phyloP scores from a whole-genome alignment of 306 rosid species.

The Ziziphus jujuba region DNA sequence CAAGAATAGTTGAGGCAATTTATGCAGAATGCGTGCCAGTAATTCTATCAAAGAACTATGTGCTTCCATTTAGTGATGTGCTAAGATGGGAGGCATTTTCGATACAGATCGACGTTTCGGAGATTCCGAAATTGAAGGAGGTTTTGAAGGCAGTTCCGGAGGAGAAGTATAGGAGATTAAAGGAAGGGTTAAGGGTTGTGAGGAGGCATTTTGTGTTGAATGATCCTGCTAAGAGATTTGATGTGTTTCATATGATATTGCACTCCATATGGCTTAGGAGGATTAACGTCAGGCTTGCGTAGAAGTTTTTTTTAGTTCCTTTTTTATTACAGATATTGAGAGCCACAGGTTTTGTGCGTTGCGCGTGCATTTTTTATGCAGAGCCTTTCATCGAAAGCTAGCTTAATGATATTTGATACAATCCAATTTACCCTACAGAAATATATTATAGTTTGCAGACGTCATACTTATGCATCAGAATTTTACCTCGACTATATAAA shows the following conservation, averaged over 20 bases:
- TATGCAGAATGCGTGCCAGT: constrained; percentile 79
- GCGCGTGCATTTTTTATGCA: no score
- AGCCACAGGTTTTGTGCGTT: no score
- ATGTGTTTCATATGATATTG: constrained; percentile 73
- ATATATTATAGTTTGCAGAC: no score
- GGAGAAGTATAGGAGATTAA: constrained; percentile 46
- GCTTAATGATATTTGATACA: no score
- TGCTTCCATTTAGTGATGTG: constrained; percentile 69
- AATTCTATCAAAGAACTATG: constrained; percentile 45
- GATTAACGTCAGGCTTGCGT: constrained; percentile 45
- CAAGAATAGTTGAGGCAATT: constrained; percentile 78
- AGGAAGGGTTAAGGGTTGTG: constrained; percentile 56
- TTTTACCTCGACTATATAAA: no score
- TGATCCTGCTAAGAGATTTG: constrained; percentile 62
- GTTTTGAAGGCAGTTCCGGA: constrained; percentile 48
- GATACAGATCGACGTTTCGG: constrained; percentile 51
- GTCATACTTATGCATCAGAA: no score
- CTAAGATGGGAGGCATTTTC: constrained; percentile 73
- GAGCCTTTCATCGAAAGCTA: no score
- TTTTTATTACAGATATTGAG: not conserved
- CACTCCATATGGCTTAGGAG: constrained; percentile 83
- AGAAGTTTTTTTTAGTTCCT: not conserved
- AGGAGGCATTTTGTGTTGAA: constrained; percentile 67
- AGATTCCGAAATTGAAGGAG: constrained; percentile 66
- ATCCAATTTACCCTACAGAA: no score